Percentiles rank a stretch among this genome's conserved stretches.
Conservation (phyloP, 2,329 filamentous ascomycete species). For the Drechslerella coelobrocha region DNA sequence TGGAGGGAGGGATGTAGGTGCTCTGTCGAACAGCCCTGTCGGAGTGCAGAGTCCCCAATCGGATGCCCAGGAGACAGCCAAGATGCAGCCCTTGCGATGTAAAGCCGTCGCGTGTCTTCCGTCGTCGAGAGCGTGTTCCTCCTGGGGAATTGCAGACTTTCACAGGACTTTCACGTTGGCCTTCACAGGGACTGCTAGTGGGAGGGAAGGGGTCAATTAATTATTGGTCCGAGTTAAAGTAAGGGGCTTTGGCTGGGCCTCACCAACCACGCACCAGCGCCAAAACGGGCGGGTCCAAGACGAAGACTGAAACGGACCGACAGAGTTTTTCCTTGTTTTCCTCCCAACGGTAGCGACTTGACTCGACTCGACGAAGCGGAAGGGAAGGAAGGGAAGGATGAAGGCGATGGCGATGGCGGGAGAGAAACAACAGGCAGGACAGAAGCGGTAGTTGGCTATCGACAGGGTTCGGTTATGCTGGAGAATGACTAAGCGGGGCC, state of each 20-base stretch:
- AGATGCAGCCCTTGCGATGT: conserved; percentile 4
- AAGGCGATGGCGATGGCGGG: not conserved
- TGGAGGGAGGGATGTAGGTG: not conserved
- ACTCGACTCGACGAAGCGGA: not conserved
- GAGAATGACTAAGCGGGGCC: not conserved
- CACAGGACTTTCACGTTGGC: conserved; percentile 1
- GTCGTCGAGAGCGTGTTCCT: not conserved
- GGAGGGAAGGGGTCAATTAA: conserved; percentile 7
- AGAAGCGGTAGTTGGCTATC: not conserved
- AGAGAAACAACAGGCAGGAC: not conserved
- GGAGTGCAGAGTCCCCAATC: too few species aligned
- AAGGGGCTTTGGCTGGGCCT: conserved; percentile 33
- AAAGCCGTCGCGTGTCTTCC: not conserved
- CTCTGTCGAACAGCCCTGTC: too few species aligned
- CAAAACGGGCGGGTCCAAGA: conserved; percentile 42
- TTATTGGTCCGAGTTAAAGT: conserved; percentile 48
- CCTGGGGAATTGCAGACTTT: not conserved
- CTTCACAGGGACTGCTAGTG: not conserved
- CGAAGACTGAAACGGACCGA: not conserved
- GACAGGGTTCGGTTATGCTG: not conserved
- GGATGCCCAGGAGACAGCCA: not conserved
- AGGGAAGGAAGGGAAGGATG: not conserved
- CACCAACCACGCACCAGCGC: conserved; percentile 40
- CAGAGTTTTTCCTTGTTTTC: conserved; percentile 1
- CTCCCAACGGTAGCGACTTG: not conserved